A percentile compares a stretch with the other conserved stretches of the same genome.
phyloP scores from a whole-genome alignment of 768 basidiomycete genomes.

The Tricholoma saponaceum region DNA sequence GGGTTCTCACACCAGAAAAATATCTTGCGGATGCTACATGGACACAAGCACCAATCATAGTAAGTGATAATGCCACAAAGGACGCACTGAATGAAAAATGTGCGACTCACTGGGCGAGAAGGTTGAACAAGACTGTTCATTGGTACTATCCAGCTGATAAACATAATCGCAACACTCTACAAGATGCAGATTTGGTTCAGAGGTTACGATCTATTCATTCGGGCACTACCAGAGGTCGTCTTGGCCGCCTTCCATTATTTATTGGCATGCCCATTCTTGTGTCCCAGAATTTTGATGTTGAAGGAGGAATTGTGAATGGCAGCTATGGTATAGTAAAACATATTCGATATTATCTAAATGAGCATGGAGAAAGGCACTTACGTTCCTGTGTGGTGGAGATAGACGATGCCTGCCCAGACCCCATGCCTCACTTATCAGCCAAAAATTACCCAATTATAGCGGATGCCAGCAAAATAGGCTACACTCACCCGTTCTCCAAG shows the following conservation, averaged over 20 bases:
- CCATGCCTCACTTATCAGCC: neutral
- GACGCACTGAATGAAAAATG: slow-evolving; percentile 6
- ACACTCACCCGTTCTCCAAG: neutral
- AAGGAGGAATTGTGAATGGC: neutral
- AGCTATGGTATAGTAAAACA: neutral
- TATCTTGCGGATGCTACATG: neutral
- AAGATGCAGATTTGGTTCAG: neutral
- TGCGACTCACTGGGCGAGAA: neutral
- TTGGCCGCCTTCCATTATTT: neutral
- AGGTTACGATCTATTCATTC: neutral
- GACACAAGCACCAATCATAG: slow-evolving; percentile 1
- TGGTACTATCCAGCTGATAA: slow-evolving; percentile 12
- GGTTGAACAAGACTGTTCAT: neutral
- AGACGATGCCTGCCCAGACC: neutral
- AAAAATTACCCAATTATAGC: neutral
- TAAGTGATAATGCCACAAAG: slow-evolving; percentile 4
- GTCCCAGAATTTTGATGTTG: neutral
- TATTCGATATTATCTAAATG: neutral
- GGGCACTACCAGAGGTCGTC: neutral
- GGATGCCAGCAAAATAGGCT: neutral
- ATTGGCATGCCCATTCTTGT: neutral
- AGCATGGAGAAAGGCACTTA: neutral
- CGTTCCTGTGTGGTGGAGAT: neutral
- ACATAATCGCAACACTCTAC: neutral
- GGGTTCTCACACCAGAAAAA: neutral